Base-by-base conservation (phyloP, 495 filamentous ascomycete species). In the Aspergillus mulundensis region DNA sequence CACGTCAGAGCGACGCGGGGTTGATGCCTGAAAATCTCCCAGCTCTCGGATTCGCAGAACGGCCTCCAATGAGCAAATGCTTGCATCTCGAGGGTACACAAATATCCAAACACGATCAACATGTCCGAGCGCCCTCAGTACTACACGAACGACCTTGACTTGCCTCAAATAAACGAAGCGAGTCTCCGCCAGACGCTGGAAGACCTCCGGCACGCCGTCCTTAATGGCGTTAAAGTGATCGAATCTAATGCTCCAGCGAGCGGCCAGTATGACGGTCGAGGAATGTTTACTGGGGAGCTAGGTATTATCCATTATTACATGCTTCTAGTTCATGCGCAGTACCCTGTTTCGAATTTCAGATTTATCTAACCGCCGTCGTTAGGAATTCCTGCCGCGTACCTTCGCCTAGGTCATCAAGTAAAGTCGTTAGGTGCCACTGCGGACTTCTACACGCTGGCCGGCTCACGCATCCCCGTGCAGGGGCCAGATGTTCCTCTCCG, bases 401-500 rank as follows among this genome's bases (percentile, higher is more conserved):
- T 50, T 20, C 54, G 54, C 1, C 54, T 57, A 18, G 54, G 25
- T 1, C 38, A 57, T 7, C 54, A 57, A 30, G 18, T 23, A 7
- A 23, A 34, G 2, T 32, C 38, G 1, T 16, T 56, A 15, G 25
- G 7, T 1, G 24, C 8, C 7, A n/a, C 6, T 12, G 18, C 15
- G 1, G 16, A 43, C 7, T 57, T 57, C 39, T 20, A 25, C 34
- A 30, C 11, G 32, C 32, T 60, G 16, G 48, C 53, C 6, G 15
- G 34, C 18, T 12, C 51, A 15, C 55, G 53, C 19, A 56, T 60
- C 53, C 44, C 53, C 15, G 12, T 18, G 7, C n/a, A 24, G 12
- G 39, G 39, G 0, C 39, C 54, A 4, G 23, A 44, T 20, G 16
- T 44, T 8, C 60, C 64, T 47, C 41, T 72, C 1, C 15, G 53